Evolutionary conservation across 108 stramenopile genomes (phyloP).

Genomic region (Fistulifera pelliculosa): DNA sequence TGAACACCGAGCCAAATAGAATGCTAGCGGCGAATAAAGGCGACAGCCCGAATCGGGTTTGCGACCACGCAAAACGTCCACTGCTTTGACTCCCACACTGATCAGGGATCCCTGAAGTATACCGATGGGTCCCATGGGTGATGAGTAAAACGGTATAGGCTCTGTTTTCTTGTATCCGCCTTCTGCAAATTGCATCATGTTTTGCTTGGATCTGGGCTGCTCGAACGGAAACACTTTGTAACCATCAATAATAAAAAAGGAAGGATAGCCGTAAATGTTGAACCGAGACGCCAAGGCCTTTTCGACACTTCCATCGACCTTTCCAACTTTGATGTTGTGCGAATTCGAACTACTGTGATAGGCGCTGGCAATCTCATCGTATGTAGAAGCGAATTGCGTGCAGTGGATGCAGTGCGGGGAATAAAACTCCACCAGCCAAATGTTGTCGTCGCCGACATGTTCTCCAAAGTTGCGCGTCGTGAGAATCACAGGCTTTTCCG

Average conservation of each 20-base stretch:
- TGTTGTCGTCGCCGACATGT: neutral
- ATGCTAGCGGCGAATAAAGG: conserved; percentile 23
- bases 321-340: conserved; percentile 62
- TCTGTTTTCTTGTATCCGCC: conserved; percentile 37
- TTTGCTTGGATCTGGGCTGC: conserved; percentile 35
- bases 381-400: conserved; percentile 45
- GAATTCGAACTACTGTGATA: conserved; percentile 32
- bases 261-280: conserved; percentile 58
- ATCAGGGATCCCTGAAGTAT: conserved; percentile 48
- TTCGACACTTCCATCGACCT: conserved; percentile 65
- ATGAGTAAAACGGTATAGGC: conserved; percentile 31
- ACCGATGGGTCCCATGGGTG: conserved; percentile 77
- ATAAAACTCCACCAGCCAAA: conserved; percentile 57
- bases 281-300: conserved; percentile 56
- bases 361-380: conserved; percentile 42
- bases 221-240: conserved; percentile 66
- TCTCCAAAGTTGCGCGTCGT: neutral
- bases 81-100: conserved; percentile 22
- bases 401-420: conserved; percentile 73
- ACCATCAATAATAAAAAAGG: conserved; percentile 68
- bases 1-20: conserved; percentile 21
- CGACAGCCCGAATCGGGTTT: conserved; percentile 26
- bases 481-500: neutral
- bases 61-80: conserved; percentile 42
- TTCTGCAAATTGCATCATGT: conserved; percentile 46